Evolutionary conservation across 2,329 filamentous ascomycete species (phyloP), one percentile per base, ranked within the genome.

Genomic region (Phialemoniopsis sp.): DNA sequence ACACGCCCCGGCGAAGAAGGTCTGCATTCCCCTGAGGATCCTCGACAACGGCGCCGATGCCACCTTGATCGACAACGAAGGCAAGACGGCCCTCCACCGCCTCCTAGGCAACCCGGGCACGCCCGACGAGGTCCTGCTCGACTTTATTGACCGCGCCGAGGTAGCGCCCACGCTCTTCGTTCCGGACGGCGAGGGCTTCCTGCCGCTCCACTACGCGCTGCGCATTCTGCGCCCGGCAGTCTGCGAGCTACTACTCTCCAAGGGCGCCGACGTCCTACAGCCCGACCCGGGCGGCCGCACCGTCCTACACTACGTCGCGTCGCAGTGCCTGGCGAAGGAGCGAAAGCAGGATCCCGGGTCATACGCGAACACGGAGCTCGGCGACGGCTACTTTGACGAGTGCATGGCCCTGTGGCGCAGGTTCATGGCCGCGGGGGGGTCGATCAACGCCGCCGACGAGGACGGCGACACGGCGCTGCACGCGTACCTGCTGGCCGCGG

Each of bases 301-400:
- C 13, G 43, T 45, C 4, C 39, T 51, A 7, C 53, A 54, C 32
- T 45, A 47, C 33, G 43, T 55, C 10, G 51, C 52, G 15, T 31
- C 37, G 18, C 47, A 49, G 36, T 43, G 43, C 29, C 15, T 46
- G 16, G 13, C 15, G 13, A 35, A 13, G 10, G 21, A 38, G 30
- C 29, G 21, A 6, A 10, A 26, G 6, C 21, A 6, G 21, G n/a
- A n/a, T n/a, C 21, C 21, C 21, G 21, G 21, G 21, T 10, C 6
- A 6, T 6, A 10, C 21, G 21, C 6, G 29, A 12, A 34, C 41
- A 18, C 10, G 6, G 21, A 26, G 21, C 21, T 26, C 21, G 21
- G 10, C 10, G 35, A 40, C 15, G 42, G 51, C 17, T 32, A 38
- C 14, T 39, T 38, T 37, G 26, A 26, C 26, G 6, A 28, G 10